Conservation (phyloP, 2,329 filamentous ascomycete genomes). For the Claviceps maximensis region DNA sequence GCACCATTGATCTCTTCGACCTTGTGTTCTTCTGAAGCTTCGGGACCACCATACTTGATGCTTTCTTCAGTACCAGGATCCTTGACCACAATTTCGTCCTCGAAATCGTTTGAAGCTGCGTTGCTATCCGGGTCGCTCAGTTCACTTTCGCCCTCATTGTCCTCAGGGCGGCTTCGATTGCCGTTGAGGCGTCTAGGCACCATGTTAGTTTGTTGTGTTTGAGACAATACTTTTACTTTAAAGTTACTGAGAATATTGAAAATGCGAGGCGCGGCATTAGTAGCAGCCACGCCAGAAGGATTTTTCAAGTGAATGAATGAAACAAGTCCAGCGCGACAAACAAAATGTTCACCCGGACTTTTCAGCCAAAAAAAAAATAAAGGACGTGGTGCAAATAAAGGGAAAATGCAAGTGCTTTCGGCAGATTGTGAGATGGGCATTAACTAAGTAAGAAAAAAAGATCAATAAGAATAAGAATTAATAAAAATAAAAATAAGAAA, state of each 20-base stretch:
- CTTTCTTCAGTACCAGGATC: conserved; percentile 24
- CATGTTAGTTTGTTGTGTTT: conserved; percentile 13
- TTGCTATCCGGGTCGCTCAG: conserved; percentile 28
- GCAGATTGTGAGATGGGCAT: neutral
- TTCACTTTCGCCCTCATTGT: conserved; percentile 28
- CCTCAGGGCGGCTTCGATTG: conserved; percentile 19
- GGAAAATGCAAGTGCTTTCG: neutral
- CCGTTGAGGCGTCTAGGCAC: conserved; percentile 16
- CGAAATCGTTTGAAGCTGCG: conserved; percentile 25
- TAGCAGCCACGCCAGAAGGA: neutral
- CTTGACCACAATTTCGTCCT: conserved; percentile 41
- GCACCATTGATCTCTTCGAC: conserved; percentile 31
- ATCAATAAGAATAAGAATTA: neutral
- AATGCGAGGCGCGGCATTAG: neutral
- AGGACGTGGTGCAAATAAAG: too few relatives aligned
- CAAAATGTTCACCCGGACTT: neutral
- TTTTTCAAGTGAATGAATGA: neutral
- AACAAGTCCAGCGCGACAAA: neutral
- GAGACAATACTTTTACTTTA: neutral
- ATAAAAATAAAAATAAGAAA: neutral
- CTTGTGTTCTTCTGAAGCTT: conserved; percentile 21
- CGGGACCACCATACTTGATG: conserved; percentile 15
- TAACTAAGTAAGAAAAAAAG: neutral
- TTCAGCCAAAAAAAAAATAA: too few relatives aligned
- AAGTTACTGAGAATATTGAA: neutral